These are phyloP conservation scores for Hibiscus trionum DNA, from an alignment of 345 rosid species.

Conservation along the genomic window DNA sequence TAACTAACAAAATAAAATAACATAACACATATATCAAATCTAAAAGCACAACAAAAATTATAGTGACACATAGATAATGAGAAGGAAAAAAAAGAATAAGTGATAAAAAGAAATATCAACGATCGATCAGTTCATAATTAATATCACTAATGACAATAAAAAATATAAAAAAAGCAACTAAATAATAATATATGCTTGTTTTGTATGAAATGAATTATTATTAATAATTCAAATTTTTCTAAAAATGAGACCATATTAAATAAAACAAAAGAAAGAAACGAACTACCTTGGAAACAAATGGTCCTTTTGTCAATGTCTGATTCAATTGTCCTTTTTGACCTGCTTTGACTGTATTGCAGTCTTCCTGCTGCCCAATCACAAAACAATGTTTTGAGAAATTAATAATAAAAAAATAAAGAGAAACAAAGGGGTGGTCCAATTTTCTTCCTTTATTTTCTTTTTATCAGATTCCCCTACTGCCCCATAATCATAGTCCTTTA, in stretches of 20 bases:
- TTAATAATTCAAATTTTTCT: too few species aligned
- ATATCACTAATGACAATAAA: too few species aligned
- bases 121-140: too few species aligned
- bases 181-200: too few species aligned
- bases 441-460: background rate
- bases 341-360: conserved; percentile 25
- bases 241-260: background rate
- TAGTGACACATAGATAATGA: too few species aligned
- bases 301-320: conserved; percentile 9
- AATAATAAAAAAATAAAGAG: background rate
- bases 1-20: too few species aligned
- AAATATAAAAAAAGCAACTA: too few species aligned
- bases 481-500: conserved; percentile 21
- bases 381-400: background rate
- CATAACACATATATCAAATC: too few species aligned
- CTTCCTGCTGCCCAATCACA: conserved; percentile 29
- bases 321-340: conserved; percentile 25
- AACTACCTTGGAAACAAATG: conserved; percentile 6
- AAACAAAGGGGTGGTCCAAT: background rate
- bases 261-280: background rate
- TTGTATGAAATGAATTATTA: too few species aligned
- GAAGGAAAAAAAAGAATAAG: too few species aligned
- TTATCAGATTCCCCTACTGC: conserved; percentile 32
- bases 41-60: too few species aligned
- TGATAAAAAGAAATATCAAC: too few species aligned